Percentiles rank a stretch among this genome's conserved stretches.
These are phyloP conservation scores for Wilhelminamyces savonicus DNA, from an alignment of 805 yeast species.

Conservation along the genomic window DNA sequence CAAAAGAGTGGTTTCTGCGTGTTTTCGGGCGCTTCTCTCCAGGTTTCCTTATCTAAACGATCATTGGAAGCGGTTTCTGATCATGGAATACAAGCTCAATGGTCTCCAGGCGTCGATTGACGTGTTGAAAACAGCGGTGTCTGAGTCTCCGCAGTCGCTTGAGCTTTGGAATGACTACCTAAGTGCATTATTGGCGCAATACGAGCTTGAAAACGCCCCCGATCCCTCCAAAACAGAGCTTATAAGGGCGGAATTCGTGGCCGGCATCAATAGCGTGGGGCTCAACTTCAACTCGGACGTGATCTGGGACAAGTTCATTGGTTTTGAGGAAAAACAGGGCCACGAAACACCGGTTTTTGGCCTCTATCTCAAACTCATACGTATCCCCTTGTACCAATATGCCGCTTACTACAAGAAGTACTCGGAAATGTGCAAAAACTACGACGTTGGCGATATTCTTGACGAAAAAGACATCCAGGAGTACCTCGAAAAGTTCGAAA, in stretches of 20 bases:
- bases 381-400: constrained; percentile 79
- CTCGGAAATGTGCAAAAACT: constrained; percentile 29
- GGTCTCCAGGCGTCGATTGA: constrained; percentile 48
- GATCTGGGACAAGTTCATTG: constrained; percentile 76
- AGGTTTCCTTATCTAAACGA: constrained; percentile 54
- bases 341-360: constrained; percentile 42
- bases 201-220: constrained; percentile 18
- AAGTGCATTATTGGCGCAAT: constrained; percentile 38
- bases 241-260: too few species aligned
- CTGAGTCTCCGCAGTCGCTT: constrained; percentile 49
- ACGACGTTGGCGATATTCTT: constrained; percentile 22
- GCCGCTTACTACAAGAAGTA: constrained; percentile 63
- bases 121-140: constrained; percentile 39
- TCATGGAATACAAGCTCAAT: constrained; percentile 48
- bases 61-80: constrained; percentile 59
- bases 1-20: too few species aligned
- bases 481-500: constrained; percentile 17
- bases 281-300: constrained; percentile 65
- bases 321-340: constrained; percentile 26
- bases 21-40: too few species aligned
- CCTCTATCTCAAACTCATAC: constrained; percentile 40
- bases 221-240: too few species aligned
- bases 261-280: too few species aligned
- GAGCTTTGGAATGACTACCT: constrained; percentile 67
- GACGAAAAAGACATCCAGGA: constrained; percentile 9